These are phyloP conservation scores for Exophiala sp. DNA, from an alignment of 2,329 filamentous ascomycete genomes.

Conservation along the genomic window DNA sequence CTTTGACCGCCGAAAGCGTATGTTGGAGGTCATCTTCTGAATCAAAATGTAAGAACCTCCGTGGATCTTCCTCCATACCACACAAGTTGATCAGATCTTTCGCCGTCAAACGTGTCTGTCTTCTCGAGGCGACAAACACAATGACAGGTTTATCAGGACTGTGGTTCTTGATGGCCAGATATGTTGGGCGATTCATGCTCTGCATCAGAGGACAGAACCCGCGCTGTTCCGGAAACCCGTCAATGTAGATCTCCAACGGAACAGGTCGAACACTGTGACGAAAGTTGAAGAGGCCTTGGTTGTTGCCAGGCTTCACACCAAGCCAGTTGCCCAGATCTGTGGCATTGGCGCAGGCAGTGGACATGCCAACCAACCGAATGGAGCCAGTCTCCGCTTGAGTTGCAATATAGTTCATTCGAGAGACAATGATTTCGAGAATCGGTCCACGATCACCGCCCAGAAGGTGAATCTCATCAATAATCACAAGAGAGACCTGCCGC, in stretches of 20 bases:
- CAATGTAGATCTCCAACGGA: constrained; percentile 91
- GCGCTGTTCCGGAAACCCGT: constrained; percentile 89
- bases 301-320: constrained; percentile 76
- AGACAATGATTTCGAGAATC: constrained; percentile 94
- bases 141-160: constrained; percentile 96
- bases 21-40: constrained; percentile 86
- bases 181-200: constrained; percentile 96
- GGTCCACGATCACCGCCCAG: constrained; percentile 94
- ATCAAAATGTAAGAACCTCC: constrained; percentile 79
- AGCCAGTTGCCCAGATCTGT: constrained; percentile 93
- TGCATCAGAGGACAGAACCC: constrained; percentile 98
- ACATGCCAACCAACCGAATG: constrained; percentile 95
- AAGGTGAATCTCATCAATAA: constrained; percentile 97
- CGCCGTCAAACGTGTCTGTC: constrained; percentile 89
- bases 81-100: constrained; percentile 96
- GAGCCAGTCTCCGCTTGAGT: constrained; percentile 87
- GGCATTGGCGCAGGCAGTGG: constrained; percentile 93
- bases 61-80: constrained; percentile 95
- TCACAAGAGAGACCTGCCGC: constrained; percentile 86
- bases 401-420: constrained; percentile 96
- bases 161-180: constrained; percentile 92
- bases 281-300: constrained; percentile 75
- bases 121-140: constrained; percentile 91
- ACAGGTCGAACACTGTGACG: constrained; percentile 94
- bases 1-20: constrained; percentile 84